phyloP scores from a whole-genome alignment of 176 grass and related monocot genomes.

The Carex kokanica region DNA sequence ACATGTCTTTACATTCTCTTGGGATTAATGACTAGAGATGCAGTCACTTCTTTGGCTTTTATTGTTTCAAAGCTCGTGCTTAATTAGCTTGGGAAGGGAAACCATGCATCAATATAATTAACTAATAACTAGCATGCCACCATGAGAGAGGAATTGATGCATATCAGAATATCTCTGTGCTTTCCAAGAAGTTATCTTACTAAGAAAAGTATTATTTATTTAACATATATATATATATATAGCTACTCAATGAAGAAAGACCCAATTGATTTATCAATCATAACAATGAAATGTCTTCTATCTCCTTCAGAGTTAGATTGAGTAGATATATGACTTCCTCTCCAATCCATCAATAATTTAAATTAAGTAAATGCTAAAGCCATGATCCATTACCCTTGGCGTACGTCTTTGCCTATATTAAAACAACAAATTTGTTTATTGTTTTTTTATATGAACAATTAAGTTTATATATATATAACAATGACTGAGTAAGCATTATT shows the following conservation, averaged over 20 bases:
- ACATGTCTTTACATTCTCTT: constrained; percentile 29
- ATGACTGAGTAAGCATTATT: background rate
- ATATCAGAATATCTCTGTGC: background rate
- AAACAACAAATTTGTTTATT: background rate
- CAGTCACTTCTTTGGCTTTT: constrained; percentile 19
- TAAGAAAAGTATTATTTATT: background rate
- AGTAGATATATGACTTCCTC: background rate
- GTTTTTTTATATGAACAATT: no score
- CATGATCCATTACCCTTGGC: background rate
- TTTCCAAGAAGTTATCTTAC: background rate
- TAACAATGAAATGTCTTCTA: background rate
- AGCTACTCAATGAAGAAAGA: constrained; percentile 15
- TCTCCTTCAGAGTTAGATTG: background rate
- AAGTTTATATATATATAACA: background rate
- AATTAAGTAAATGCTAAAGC: background rate
- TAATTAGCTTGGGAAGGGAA: constrained; percentile 4
- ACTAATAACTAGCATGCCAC: background rate
- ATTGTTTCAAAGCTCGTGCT: background rate
- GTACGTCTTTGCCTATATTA: background rate
- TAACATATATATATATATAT: background rate
- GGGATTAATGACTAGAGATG: constrained; percentile 29
- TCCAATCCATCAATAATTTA: background rate
- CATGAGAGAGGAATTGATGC: background rate
- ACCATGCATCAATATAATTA: constrained; percentile 14
- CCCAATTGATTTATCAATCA: background rate